phyloP scores from a whole-genome alignment of 2,329 filamentous ascomycete genomes.

The Rutstroemia sydowiana region DNA sequence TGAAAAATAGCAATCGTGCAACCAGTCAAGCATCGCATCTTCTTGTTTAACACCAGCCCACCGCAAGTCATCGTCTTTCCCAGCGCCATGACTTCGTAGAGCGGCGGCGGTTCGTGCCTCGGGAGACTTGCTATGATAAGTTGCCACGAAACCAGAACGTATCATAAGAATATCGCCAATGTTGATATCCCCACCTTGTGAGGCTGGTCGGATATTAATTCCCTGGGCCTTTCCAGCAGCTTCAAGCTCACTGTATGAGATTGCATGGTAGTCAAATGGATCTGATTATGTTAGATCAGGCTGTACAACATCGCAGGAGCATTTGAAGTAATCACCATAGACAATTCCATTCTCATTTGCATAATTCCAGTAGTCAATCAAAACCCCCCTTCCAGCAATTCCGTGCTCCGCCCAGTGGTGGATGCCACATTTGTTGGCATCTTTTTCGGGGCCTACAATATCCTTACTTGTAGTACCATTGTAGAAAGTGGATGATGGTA shows the following conservation, averaged over 20 bases:
- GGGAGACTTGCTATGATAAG: constrained; percentile 30
- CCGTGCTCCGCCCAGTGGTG: constrained; percentile 31
- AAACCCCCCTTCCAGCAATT: constrained; percentile 11
- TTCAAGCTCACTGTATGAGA: constrained; percentile 23
- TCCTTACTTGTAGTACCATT: constrained; percentile 25
- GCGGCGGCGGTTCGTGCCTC: constrained; percentile 34
- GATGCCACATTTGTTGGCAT: constrained; percentile 25
- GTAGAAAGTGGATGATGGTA: constrained; percentile 23
- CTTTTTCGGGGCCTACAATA: constrained; percentile 20
- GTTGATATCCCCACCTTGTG: constrained; percentile 41
- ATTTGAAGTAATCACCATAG: constrained; percentile 21
- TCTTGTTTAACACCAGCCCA: constrained; percentile 44
- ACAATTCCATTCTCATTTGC: constrained; percentile 34
- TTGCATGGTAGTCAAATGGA: constrained; percentile 25
- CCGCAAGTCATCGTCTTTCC: constrained; percentile 29
- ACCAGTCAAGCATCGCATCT: constrained; percentile 36
- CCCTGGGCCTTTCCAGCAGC: constrained; percentile 26
- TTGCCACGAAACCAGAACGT: constrained; percentile 40
- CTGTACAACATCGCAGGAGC: too few relatives aligned
- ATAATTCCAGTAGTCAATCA: constrained; percentile 35
- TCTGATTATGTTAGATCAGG: constrained; percentile 14
- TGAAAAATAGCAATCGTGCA: constrained; percentile 36
- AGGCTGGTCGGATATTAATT: constrained; percentile 26
- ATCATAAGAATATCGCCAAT: constrained; percentile 47
- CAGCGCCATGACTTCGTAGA: constrained; percentile 30